Evolutionary conservation across 805 yeast species (phyloP).

Genomic region (Candida nonsorbophila): DNA sequence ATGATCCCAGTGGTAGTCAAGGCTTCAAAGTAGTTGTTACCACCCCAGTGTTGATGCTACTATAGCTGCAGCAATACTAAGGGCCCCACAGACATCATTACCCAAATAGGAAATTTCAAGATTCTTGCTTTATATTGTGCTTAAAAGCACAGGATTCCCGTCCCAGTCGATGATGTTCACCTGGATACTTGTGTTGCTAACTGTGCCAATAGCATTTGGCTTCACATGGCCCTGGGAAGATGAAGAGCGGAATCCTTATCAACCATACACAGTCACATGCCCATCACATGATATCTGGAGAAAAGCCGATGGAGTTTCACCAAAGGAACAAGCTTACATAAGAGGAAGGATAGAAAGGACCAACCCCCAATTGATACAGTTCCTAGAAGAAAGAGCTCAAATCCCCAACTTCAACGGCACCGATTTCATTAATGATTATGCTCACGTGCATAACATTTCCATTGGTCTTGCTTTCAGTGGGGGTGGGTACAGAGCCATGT

Average conservation of each 20-base stretch:
- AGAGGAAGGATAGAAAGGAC: conserved; percentile 20
- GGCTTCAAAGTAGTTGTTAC: too few species aligned
- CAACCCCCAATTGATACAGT: conserved; percentile 20
- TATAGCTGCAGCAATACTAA: too few species aligned
- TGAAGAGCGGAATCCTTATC: conserved; percentile 17
- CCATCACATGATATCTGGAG: conserved; percentile 22
- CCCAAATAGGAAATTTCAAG: too few species aligned
- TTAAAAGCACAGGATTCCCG: conserved; percentile 4
- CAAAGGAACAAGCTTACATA: conserved; percentile 22
- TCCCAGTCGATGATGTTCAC: conserved; percentile 3
- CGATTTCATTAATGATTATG: conserved; percentile 16
- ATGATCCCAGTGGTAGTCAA: conserved; percentile 55
- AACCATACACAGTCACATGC: conserved; percentile 25
- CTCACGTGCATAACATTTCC: conserved; percentile 18
- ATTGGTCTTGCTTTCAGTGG: conserved; percentile 19
- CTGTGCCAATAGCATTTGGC: not conserved
- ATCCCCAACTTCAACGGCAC: conserved; percentile 28
- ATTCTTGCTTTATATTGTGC: too few species aligned
- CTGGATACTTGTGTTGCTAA: conserved; percentile 1
- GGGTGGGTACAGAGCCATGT: conserved; percentile 38
- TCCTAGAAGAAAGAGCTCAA: conserved; percentile 23
- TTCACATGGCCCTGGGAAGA: conserved; percentile 4
- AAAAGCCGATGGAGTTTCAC: conserved; percentile 19
- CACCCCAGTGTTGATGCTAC: too few species aligned
- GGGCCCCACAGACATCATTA: too few species aligned